Base-by-base conservation (phyloP, 2,329 filamentous ascomycete species). In the Fusarium redolens region DNA sequence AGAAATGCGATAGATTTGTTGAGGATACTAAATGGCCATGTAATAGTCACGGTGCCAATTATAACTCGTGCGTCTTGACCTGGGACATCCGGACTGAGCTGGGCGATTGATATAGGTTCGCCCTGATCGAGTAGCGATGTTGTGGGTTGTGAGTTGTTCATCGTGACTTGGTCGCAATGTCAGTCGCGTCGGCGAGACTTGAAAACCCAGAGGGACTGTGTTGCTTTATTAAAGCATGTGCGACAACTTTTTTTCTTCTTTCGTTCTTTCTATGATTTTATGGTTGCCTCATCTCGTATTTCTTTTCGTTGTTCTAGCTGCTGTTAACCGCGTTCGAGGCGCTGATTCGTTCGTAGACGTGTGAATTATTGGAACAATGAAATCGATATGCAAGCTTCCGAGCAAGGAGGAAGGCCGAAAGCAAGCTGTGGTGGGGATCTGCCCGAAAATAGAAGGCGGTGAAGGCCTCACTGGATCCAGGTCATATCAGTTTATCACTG, bases 21-120 rank as follows among this genome's bases (percentile, higher is more conserved):
- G 31, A 94, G 90, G 28, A 92, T 92, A 72, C 93, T 97, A 82
- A 94, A 98, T 0, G 96, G 96, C 95, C 96, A 98, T 65, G 94
- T 91, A 40, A 98, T 90, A 13, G 94, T 96, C 28, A 98, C 90
- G 20, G 93, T 86, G 43, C 93, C 95, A 65, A 89, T 87, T 37
- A 97, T 82, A 17, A 85, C 83, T 68, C 83, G 83, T 10, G 82
- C 79, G 5, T 78, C 64, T 30, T 81, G 79, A 17, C 86, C 79
- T 18, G 81, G 62, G 10, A 90, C 76, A 13, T 85, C 82, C 10
- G 89, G 88, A 38, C 75, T 79, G 38, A 92, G 84, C 68, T 88
- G 83, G 12, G 90, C 85, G 74, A 92, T 91, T 22, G 89, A 83
- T 14, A 86, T 88, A 30, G 82, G 79, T 20, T 79, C 76, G 60